Evolutionary conservation across 2,329 filamentous ascomycete genomes (phyloP).

Genomic region (Tolypocladium nubicola): DNA sequence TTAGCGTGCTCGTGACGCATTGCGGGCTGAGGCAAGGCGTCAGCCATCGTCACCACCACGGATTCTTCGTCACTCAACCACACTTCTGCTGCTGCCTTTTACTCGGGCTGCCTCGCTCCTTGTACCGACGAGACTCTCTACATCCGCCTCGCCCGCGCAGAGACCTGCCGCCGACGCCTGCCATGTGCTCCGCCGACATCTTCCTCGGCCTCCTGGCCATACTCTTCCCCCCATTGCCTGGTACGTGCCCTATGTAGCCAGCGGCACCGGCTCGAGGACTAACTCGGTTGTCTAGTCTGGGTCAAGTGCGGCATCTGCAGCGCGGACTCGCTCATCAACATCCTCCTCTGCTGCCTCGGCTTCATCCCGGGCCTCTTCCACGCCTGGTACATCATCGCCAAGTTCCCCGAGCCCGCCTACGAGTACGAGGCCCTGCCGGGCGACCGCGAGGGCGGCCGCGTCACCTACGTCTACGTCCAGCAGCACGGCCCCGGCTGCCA

Average conservation of each 20-base stretch:
- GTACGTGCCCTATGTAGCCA: conserved; percentile 24
- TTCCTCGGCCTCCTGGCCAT: conserved; percentile 38
- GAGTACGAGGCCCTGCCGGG: conserved; percentile 58
- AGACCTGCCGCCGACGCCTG: neutral
- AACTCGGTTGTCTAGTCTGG: conserved; percentile 58
- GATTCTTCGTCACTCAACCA: neutral
- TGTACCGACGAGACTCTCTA: neutral
- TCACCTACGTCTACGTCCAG: conserved; percentile 72
- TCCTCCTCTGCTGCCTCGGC: conserved; percentile 73
- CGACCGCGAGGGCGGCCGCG: conserved; percentile 43
- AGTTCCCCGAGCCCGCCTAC: conserved; percentile 66
- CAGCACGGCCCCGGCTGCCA: conserved; percentile 18
- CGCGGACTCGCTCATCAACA: conserved; percentile 88
- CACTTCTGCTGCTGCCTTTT: neutral
- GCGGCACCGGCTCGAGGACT: neutral
- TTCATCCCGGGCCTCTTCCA: conserved; percentile 83
- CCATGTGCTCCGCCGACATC: conserved; percentile 49
- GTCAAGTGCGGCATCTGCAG: conserved; percentile 91
- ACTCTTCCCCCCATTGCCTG: conserved; percentile 31
- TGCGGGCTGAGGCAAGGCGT: neutral
- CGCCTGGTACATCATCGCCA: conserved; percentile 95
- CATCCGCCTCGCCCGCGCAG: neutral
- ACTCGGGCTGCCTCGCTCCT: neutral
- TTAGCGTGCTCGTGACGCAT: neutral
- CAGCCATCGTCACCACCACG: neutral